Percentiles rank a stretch among this genome's conserved stretches.
These are phyloP conservation scores for Malassezia globosa DNA, from an alignment of 1,284 basidiomycete genomes.

Conservation along the genomic window DNA sequence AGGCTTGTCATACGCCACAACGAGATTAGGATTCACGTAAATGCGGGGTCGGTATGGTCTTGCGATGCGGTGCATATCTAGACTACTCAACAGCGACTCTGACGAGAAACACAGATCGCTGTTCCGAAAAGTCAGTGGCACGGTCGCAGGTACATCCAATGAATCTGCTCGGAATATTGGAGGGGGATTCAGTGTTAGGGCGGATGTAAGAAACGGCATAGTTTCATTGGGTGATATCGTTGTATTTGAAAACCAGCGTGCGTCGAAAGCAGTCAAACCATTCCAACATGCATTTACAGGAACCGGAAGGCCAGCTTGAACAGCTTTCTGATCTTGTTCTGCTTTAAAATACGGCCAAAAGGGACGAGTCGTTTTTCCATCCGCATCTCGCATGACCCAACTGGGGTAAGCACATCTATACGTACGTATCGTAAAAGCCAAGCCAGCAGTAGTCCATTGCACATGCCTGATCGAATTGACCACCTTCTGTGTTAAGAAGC, in stretches of 20 bases:
- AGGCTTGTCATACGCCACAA: constrained; percentile 23
- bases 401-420: constrained; percentile 28
- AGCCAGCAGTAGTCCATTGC: constrained; percentile 53
- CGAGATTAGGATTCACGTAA: constrained; percentile 49
- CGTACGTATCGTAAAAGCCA: constrained; percentile 53
- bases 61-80: constrained; percentile 54
- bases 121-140: constrained; percentile 51
- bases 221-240: neutral
- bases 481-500: constrained; percentile 51
- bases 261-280: constrained; percentile 53
- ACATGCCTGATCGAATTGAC: constrained; percentile 55
- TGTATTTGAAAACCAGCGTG: constrained; percentile 48
- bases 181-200: neutral
- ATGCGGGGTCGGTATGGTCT: constrained; percentile 48
- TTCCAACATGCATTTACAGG: constrained; percentile 57
- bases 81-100: constrained; percentile 54
- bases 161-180: neutral
- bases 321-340: constrained; percentile 44
- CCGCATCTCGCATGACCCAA: constrained; percentile 28
- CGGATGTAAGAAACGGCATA: neutral
- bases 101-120: constrained; percentile 52
- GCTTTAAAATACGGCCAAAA: constrained; percentile 54
- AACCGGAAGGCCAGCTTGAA: constrained; percentile 49
- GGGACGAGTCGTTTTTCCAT: constrained; percentile 49
- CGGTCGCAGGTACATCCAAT: constrained; percentile 37